These are phyloP conservation scores for Cornus kousa DNA, from an alignment of 148 eudicot genomes.

Conservation along the genomic window DNA sequence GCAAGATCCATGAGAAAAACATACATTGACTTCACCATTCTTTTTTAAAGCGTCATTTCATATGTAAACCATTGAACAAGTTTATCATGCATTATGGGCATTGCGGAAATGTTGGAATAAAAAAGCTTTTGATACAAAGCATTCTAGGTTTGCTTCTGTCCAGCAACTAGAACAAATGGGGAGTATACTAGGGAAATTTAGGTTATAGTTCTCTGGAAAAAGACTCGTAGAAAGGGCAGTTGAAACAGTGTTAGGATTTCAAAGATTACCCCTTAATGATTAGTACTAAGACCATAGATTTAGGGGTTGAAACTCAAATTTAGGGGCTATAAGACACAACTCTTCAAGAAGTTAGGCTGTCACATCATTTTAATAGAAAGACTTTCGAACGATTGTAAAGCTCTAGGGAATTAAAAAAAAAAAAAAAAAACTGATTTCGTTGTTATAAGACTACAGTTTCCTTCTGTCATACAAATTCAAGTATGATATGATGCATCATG, in stretches of 20 bases:
- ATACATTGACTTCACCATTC: not conserved
- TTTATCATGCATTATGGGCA: too few species aligned
- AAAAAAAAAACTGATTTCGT: not conserved
- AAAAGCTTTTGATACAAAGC: not conserved
- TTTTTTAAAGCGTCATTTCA: too few species aligned
- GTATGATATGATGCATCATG: not conserved
- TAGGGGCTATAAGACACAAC: not conserved
- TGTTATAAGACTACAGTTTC: not conserved
- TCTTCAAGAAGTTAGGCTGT: not conserved
- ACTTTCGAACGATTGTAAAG: not conserved
- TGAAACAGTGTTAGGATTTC: too few species aligned
- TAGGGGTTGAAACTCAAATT: not conserved
- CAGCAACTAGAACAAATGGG: not conserved
- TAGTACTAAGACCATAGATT: too few species aligned
- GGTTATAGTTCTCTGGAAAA: too few species aligned
- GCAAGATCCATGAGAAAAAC: not conserved
- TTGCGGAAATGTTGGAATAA: not conserved
- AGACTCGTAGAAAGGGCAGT: too few species aligned
- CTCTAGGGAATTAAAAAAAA: not conserved
- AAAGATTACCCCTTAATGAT: too few species aligned
- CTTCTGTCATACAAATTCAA: not conserved
- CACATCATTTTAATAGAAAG: not conserved
- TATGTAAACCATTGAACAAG: not conserved
- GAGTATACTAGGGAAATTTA: not conserved
- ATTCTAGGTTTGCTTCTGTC: not conserved